These are phyloP conservation scores for Botrytis hyacinthi DNA, from an alignment of 2,329 filamentous ascomycete species.

Conservation along the genomic window DNA sequence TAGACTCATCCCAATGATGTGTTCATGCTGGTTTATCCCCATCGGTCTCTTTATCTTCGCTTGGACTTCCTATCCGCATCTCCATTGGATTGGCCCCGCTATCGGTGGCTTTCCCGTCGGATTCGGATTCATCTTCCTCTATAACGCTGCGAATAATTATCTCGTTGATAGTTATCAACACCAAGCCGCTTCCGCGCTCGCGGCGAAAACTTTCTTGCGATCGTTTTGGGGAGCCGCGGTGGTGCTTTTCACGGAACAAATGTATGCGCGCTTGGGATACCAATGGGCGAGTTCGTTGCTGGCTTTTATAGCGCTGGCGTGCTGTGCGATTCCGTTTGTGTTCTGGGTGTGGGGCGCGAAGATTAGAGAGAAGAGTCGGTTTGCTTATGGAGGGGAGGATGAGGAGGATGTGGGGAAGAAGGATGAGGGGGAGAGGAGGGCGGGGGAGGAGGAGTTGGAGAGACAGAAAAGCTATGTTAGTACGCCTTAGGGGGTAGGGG, in stretches of 20 bases:
- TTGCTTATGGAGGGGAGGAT: slow-evolving; percentile 66
- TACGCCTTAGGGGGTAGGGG: slow-evolving; percentile 24
- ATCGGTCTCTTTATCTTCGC: slow-evolving; percentile 66
- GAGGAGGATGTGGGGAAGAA: slow-evolving; percentile 38
- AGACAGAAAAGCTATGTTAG: slow-evolving; percentile 33
- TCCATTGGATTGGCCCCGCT: slow-evolving; percentile 58
- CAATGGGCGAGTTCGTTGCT: slow-evolving; percentile 74
- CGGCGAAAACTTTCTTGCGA: slow-evolving; percentile 77
- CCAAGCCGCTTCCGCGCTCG: slow-evolving; percentile 77
- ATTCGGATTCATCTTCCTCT: slow-evolving; percentile 65
- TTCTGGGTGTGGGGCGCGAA: slow-evolving; percentile 75
- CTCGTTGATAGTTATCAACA: slow-evolving; percentile 64
- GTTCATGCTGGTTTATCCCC: slow-evolving; percentile 70
- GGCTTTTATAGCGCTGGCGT: slow-evolving; percentile 71
- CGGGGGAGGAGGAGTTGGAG: slow-evolving; percentile 29
- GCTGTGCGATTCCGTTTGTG: slow-evolving; percentile 77
- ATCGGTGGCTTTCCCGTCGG: slow-evolving; percentile 58
- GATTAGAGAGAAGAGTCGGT: slow-evolving; percentile 69
- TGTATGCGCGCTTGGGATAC: slow-evolving; percentile 69
- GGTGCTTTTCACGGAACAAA: slow-evolving; percentile 78
- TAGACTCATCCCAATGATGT: slow-evolving; percentile 81
- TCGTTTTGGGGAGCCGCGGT: slow-evolving; percentile 77
- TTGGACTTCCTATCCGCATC: slow-evolving; percentile 57
- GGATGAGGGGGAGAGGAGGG: slow-evolving; percentile 4
- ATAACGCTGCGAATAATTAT: slow-evolving; percentile 59